Conservation (phyloP, 2,329 filamentous ascomycete genomes). For the Trichoderma citrinoviride region DNA sequence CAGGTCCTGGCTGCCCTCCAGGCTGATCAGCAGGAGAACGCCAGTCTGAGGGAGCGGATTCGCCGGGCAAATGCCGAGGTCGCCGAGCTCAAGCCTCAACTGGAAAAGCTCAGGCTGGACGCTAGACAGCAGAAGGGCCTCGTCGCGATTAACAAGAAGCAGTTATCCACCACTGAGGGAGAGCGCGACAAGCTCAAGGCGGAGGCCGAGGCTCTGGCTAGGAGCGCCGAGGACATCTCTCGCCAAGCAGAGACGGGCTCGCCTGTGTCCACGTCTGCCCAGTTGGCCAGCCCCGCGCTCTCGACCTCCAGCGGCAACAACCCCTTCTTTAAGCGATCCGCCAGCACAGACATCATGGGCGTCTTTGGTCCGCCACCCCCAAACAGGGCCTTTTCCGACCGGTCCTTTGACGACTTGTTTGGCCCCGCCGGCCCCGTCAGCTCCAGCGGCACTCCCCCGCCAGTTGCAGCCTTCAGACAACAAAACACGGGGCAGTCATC, state of each 20-base stretch:
- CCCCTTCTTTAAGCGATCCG: conserved; percentile 81
- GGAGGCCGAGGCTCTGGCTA: conserved; percentile 69
- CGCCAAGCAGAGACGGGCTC: conserved; percentile 53
- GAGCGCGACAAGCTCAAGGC: conserved; percentile 84
- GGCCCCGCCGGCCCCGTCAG: conserved; percentile 61
- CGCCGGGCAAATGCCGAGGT: conserved; percentile 79
- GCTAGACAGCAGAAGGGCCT: conserved; percentile 93
- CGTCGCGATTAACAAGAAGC: conserved; percentile 98
- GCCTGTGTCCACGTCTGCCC: conserved; percentile 44
- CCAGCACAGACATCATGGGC: conserved; percentile 59
- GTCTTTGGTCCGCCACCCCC: conserved; percentile 51
- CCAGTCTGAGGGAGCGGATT: conserved; percentile 81
- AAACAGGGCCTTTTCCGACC: conserved; percentile 52
- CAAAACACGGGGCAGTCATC: conserved; percentile 58
- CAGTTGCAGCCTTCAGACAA: conserved; percentile 43
- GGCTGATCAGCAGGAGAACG: conserved; percentile 85
- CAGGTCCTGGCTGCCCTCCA: conserved; percentile 72
- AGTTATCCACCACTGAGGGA: conserved; percentile 81
- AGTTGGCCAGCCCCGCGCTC: conserved; percentile 66
- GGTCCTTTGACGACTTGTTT: conserved; percentile 83
- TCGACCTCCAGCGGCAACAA: conserved; percentile 78
- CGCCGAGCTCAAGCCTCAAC: conserved; percentile 77
- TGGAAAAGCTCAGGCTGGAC: conserved; percentile 90
- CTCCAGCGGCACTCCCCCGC: conserved; percentile 43
- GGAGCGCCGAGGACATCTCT: conserved; percentile 58